These are phyloP conservation scores for Neofusicoccum laricinum DNA, from an alignment of 2,329 filamentous ascomycete species.

Conservation along the genomic window DNA sequence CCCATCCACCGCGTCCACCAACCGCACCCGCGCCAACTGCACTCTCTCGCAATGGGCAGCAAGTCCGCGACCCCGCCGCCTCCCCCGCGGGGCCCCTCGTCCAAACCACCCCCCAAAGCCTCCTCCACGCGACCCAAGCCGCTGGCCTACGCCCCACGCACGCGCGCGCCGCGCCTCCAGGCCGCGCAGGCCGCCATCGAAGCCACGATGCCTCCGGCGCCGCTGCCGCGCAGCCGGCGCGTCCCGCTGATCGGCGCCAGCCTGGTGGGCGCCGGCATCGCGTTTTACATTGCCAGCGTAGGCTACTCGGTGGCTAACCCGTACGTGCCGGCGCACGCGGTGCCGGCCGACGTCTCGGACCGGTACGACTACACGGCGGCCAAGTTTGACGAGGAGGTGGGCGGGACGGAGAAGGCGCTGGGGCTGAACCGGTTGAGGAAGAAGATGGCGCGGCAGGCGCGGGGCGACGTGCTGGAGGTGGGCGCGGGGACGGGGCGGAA, in stretches of 20 bases:
- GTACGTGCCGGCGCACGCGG: constrained; percentile 16
- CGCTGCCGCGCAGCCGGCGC: neutral
- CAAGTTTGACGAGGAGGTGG: constrained; percentile 48
- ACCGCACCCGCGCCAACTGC: no score
- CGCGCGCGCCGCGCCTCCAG: neutral
- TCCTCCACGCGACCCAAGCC: neutral
- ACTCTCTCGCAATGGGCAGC: neutral
- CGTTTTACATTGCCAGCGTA: neutral
- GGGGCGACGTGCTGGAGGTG: constrained; percentile 49
- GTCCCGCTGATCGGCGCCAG: constrained; percentile 1
- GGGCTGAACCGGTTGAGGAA: constrained; percentile 41
- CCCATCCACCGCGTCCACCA: neutral
- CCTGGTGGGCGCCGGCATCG: neutral
- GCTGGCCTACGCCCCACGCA: neutral
- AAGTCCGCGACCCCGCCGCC: neutral
- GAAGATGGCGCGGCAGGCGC: constrained; percentile 39
- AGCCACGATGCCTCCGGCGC: neutral
- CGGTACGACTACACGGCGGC: constrained; percentile 46
- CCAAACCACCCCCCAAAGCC: neutral
- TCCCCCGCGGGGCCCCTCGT: neutral
- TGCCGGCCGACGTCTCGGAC: constrained; percentile 41
- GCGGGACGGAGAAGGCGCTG: constrained; percentile 41
- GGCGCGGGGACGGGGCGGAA: constrained; percentile 51
- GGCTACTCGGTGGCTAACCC: constrained; percentile 11
- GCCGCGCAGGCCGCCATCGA: neutral